Conservation (phyloP, 208 protist species). For the Herpetomonas samuelpessoai region DNA sequence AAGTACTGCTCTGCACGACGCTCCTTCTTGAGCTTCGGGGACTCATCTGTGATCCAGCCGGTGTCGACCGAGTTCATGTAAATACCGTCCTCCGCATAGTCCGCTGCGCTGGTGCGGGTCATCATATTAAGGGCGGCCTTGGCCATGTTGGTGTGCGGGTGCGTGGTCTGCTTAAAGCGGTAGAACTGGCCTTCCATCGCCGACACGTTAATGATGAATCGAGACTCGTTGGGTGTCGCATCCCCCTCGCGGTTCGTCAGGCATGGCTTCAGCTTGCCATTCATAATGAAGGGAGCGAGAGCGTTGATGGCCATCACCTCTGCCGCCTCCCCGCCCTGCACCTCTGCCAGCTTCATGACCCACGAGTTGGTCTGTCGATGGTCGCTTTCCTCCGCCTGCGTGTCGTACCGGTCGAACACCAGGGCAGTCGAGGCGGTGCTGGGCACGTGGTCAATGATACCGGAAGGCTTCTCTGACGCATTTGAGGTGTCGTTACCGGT, state of each 20-base stretch:
- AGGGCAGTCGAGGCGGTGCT: conserved; percentile 22
- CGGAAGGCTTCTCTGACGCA: conserved; percentile 4
- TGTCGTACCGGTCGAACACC: conserved; percentile 91
- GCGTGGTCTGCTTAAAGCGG: conserved; percentile 90
- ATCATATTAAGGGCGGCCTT: conserved; percentile 99
- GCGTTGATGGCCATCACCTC: conserved; percentile 97
- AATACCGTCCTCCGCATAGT: conserved; percentile 91
- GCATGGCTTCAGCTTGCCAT: conserved; percentile 88
- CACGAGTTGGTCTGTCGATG: conserved; percentile 88
- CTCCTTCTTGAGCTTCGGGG: conserved; percentile 85
- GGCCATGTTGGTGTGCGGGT: conserved; percentile 98
- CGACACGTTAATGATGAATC: conserved; percentile 97
- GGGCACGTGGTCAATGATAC: conserved; percentile 10
- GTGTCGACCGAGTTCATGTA: conserved; percentile 98
- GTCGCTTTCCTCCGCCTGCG: conserved; percentile 84
- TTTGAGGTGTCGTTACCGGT: background rate
- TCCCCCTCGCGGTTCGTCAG: conserved; percentile 70
- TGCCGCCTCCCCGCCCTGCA: conserved; percentile 90
- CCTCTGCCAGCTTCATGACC: conserved; percentile 87
- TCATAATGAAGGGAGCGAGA: conserved; percentile 95
- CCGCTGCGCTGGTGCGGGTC: conserved; percentile 92
- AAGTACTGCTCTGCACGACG: conserved; percentile 52
- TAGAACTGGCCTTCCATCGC: conserved; percentile 98
- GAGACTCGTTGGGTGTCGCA: conserved; percentile 47
- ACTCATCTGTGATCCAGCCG: conserved; percentile 97